Base-by-base conservation (phyloP, 768 basidiomycete species). In the Podaxis sp. region DNA sequence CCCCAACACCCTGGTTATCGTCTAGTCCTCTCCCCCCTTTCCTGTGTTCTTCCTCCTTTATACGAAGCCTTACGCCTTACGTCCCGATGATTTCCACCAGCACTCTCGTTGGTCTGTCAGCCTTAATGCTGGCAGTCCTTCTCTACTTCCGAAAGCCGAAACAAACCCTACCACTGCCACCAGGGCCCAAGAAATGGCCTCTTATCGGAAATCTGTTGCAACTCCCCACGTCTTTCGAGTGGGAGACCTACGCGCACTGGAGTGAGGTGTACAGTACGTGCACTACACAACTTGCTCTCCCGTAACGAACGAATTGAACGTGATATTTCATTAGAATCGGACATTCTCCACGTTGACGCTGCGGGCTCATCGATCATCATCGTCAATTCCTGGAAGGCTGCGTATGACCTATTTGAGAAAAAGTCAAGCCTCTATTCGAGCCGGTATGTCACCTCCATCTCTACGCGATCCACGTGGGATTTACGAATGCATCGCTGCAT, bases 161-260 rank as follows among this genome's bases (percentile, higher is more conserved):
- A 41, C 54, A 11, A 36, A n/a, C 81, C 41, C 56, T 62, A 6
- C 74, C 71, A 0, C 62, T 79, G 0, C 79, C 79, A 15, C 80
- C 80, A 2, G 80, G 80, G 13, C 80, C 80, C 2, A 75, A 65
- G 46, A 73, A 73, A n/a, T 67, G 74, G 36, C 76, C 78, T 10
- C 37, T 81, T 17, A 64, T 79, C n/a, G 80, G 80, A 17, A 80
- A 80, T 66, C 65, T 80, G 11, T 61, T 73, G 33, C 74, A 81
- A 48, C 53, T 82, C 17, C 80, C 80, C 11, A 67, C 73, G 46
- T 69, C 69, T 15, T 67, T 74, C 38, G 77, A 76, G 53, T 76
- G 78, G 68, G 67, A 67, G 36, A 74, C 73, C 0, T 82, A 76
- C 63, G 72, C 76, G 5, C 65, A 69, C 24, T 80, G 79, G 80